Evolutionary conservation across 371 early-diverging fungal species (phyloP).

Genomic region (Mortierella sp.): DNA sequence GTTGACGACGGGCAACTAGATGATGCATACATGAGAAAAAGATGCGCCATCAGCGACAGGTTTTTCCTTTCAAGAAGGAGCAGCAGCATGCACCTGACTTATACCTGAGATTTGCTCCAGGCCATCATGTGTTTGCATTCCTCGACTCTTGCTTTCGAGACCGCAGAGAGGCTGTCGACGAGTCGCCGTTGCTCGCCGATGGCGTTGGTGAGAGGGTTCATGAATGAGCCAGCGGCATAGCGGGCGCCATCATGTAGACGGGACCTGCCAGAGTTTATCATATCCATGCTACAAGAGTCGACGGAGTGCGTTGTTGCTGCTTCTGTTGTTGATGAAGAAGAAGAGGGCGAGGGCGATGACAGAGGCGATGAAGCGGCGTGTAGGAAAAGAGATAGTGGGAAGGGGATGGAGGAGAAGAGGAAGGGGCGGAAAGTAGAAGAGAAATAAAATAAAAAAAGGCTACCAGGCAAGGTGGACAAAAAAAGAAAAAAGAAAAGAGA

Average conservation of each 20-base stretch:
- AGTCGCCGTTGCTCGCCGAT: slow-evolving; percentile 29
- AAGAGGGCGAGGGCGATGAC: not conserved
- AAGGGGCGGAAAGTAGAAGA: not conserved
- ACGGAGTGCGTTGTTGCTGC: not conserved
- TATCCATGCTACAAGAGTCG: slow-evolving; percentile 28
- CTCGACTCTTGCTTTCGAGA: slow-evolving; percentile 30
- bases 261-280: slow-evolving; percentile 32
- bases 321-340: not conserved
- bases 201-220: slow-evolving; percentile 31
- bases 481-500: not conserved
- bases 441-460: not conserved
- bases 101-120: slow-evolving; percentile 38
- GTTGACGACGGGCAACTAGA: not conserved
- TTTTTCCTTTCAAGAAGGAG: not conserved
- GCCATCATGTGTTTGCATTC: slow-evolving; percentile 41
- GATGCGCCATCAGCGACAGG: too few species aligned
- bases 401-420: slow-evolving; percentile 9
- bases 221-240: slow-evolving; percentile 29
- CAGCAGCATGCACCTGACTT: not conserved
- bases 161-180: slow-evolving; percentile 17
- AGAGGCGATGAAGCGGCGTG: not conserved
- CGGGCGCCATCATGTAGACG: slow-evolving; percentile 31
- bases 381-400: not conserved
- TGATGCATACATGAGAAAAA: not conserved
- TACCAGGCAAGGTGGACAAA: not conserved